Evolutionary conservation across 192 early-diverging fungal genomes (phyloP), one percentile per base, ranked within the genome.

Genomic region (Dimargaris xerosporica): DNA sequence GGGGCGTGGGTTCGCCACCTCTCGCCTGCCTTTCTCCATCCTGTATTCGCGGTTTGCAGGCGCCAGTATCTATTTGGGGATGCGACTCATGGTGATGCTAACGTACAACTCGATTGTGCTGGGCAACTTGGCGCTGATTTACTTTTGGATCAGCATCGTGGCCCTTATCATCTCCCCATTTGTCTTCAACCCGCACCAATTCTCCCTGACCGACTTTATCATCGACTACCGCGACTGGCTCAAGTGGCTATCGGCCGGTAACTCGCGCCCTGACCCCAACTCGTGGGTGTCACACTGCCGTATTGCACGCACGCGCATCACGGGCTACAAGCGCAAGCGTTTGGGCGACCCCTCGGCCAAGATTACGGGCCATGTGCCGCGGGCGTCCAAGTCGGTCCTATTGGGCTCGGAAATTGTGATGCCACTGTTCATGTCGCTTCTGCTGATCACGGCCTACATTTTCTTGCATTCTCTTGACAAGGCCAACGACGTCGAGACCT

Each of bases 171-270:
- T 92, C 50, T 85, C 90, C 52, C 89, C 90, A 2, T 92, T 91
- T 67, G 55, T 92, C 44, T 92, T 89, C 70, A 92, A 92, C 62
- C 89, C 87, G n/a, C 88, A 90, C 64, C 90, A 92, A 71, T 91
- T 92, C 56, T 75, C 82, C n/a, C 74, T 90, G 58, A 75, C 75
- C 0, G 85, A 87, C 65, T 91, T 91, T 67, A 74, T 90, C 65
- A 62, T 84, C 9, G 90, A 92, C 66, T 92, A 89, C 67, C 80
- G 77, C 45, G 85, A 87, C 67, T 89, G 83, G 73, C 70, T 92
- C 63, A 79, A 80, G 58, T 92, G 90, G 87, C 72, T 92, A 50
- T 86, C 82, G n/a, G 77, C 85, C 6, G 86, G 88, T 47, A 90
- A 90, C 65, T 84, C 84, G 55, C 74, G 78, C 46, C 69, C 86